Percentiles rank a stretch among this genome's conserved stretches.
These are phyloP conservation scores for Seminavis robusta DNA, from an alignment of 108 stramenopile species.

Conservation along the genomic window DNA sequence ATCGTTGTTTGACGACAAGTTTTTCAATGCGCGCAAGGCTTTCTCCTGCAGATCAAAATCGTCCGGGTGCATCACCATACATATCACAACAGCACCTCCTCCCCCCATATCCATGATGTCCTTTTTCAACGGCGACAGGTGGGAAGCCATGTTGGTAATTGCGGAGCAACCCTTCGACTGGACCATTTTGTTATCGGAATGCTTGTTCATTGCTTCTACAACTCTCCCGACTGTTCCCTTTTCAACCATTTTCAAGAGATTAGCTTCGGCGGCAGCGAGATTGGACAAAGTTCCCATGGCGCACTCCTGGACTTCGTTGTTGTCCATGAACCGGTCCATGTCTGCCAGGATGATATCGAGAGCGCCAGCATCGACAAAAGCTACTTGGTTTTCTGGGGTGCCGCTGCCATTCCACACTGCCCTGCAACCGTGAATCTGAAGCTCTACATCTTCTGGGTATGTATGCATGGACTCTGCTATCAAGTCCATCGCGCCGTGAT, in stretches of 20 bases:
- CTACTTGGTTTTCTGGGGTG: slow-evolving; percentile 35
- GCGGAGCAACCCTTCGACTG: slow-evolving; percentile 60
- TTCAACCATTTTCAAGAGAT: slow-evolving; percentile 21
- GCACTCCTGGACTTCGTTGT: slow-evolving; percentile 50
- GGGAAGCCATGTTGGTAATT: slow-evolving; percentile 56
- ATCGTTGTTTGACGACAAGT: slow-evolving; percentile 62
- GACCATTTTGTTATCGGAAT: slow-evolving; percentile 39
- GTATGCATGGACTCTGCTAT: slow-evolving; percentile 46
- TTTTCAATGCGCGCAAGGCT: slow-evolving; percentile 52
- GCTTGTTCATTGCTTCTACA: slow-evolving; percentile 56
- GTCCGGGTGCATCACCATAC: slow-evolving; percentile 73
- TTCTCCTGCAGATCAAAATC: slow-evolving; percentile 47
- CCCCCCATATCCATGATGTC: slow-evolving; percentile 42
- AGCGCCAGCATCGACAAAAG: slow-evolving; percentile 45
- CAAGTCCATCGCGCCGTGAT: slow-evolving; percentile 28
- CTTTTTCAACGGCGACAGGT: slow-evolving; percentile 31
- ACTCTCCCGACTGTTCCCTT: slow-evolving; percentile 28
- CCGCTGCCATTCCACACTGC: slow-evolving; percentile 54
- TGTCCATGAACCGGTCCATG: slow-evolving; percentile 43
- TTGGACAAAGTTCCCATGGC: slow-evolving; percentile 62
- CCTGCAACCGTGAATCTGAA: slow-evolving; percentile 53
- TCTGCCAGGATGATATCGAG: slow-evolving; percentile 37
- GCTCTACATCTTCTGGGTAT: slow-evolving; percentile 15
- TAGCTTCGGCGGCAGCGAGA: slow-evolving; percentile 38
- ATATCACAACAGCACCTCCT: slow-evolving; percentile 54